Evolutionary conservation across 495 filamentous ascomycete genomes (phyloP).

Genomic region (Emericellopsis terricola): DNA sequence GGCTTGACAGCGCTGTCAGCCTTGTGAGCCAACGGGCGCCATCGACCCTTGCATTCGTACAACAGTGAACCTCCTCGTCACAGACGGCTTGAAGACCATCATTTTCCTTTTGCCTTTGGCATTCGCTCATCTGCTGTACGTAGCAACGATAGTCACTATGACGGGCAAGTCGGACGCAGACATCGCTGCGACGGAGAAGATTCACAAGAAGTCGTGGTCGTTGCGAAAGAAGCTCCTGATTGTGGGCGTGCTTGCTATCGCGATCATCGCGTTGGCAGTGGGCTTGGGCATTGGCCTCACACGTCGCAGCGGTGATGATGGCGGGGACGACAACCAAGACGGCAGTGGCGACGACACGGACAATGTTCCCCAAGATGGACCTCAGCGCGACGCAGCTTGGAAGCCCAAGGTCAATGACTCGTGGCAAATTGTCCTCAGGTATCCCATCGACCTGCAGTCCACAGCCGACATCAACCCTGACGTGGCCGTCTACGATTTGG

Average conservation of each 20-base stretch:
- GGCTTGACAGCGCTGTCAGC: too few species aligned
- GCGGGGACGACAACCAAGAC: background rate
- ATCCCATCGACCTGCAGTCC: background rate
- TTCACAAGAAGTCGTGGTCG: background rate
- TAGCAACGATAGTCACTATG: too few species aligned
- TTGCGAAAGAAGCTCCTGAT: background rate
- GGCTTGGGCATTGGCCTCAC: background rate
- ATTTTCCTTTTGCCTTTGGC: too few species aligned
- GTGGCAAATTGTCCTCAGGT: background rate
- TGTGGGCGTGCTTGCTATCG: background rate
- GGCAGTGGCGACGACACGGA: background rate
- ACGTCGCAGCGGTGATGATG: background rate
- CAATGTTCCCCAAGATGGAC: background rate
- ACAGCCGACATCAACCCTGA: background rate
- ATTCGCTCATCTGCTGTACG: too few species aligned
- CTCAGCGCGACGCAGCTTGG: background rate
- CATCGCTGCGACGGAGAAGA: background rate
- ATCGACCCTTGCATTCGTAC: too few species aligned
- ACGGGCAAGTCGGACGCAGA: background rate
- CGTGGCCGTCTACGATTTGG: background rate
- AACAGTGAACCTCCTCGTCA: too few species aligned
- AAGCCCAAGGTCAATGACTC: background rate
- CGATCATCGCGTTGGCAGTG: background rate
- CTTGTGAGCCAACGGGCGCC: too few species aligned
- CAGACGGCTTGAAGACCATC: too few species aligned